Conservation (phyloP, 768 basidiomycete genomes). For the Boletales sp. region DNA sequence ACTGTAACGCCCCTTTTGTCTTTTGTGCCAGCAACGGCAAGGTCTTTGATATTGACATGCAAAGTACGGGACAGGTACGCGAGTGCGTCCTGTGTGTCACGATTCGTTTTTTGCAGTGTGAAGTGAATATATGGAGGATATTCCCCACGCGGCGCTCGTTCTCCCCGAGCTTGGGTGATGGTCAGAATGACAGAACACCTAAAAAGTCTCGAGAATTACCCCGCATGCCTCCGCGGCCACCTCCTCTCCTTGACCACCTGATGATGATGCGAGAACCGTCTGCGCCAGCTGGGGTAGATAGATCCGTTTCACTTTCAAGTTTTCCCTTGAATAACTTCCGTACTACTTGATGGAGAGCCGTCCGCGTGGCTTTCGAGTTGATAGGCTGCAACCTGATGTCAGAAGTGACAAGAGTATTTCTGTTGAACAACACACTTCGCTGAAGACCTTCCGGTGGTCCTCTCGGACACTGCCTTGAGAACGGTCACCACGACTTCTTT, state of each 20-base stretch:
- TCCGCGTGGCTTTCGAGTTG: constrained; percentile 72
- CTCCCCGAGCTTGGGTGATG: constrained; percentile 27
- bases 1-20: constrained; percentile 97
- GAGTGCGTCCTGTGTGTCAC: constrained; percentile 95
- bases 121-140: constrained; percentile 93
- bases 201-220: constrained; percentile 11
- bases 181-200: background rate
- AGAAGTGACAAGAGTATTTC: constrained; percentile 12
- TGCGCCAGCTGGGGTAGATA: constrained; percentile 44
- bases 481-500: constrained; percentile 42
- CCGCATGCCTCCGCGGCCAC: constrained; percentile 43
- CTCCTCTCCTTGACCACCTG: constrained; percentile 63
- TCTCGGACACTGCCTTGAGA: constrained; percentile 40
- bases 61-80: constrained; percentile 73
- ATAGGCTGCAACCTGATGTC: constrained; percentile 59
- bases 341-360: constrained; percentile 76
- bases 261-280: constrained; percentile 77
- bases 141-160: constrained; percentile 53
- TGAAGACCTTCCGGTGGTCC: constrained; percentile 73
- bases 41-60: constrained; percentile 74
- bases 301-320: constrained; percentile 79
- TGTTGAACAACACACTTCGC: constrained; percentile 59
- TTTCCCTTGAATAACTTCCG: constrained; percentile 80
- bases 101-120: constrained; percentile 94
- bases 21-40: constrained; percentile 93